Base-by-base conservation (phyloP, 2,329 filamentous ascomycete species). In the Tolypocladium album region DNA sequence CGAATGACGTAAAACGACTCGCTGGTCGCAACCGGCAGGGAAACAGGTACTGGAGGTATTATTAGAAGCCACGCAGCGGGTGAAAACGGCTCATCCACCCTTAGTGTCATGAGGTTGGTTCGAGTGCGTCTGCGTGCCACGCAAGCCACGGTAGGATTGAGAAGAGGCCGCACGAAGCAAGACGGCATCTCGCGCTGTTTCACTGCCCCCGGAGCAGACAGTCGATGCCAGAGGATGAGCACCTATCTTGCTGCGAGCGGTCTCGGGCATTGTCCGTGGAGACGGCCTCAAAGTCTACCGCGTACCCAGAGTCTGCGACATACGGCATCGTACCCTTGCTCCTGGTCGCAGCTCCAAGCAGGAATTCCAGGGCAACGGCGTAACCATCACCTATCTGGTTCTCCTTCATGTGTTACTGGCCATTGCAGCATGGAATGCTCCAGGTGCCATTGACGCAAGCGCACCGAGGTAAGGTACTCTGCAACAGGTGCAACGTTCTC, bases 401-500 rank as follows among this genome's bases (percentile, higher is more conserved):
- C 13, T 42, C 45, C 6, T 57, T 56, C 36, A 24, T 34, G 5
- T 52, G 42, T 43, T 61, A 58, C 40, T 61, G 60, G 27, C 43
- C 38, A 42, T 55, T 53, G 34, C 59, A 61, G 42, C 52, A 57
- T 1, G 61, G 45, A 4, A 12, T 6, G 11, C 31, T 53, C n/a
- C 53, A 22, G 3, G 34, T 39, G 34, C 38, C 42, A 4, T 22
- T 36, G 20, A 40, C 17, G 31, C 59, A 42, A 15, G 53, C 45
- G 24, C n/a, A 52, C 4, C 63, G 63, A 15, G 36, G 45, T n/a
- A 64, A 15, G 36, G 45, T n/a, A 64, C 61, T n/a, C 56, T 31
- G 12, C 57, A 55, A 22, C 60, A 65, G 31, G 42, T 50, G 50
- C 63, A 64, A 13, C 57, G 56, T 2, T 59, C 60, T 20, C 47